These are phyloP conservation scores for Citrus sp. DNA, from an alignment of 345 rosid genomes.

Conservation along the genomic window DNA sequence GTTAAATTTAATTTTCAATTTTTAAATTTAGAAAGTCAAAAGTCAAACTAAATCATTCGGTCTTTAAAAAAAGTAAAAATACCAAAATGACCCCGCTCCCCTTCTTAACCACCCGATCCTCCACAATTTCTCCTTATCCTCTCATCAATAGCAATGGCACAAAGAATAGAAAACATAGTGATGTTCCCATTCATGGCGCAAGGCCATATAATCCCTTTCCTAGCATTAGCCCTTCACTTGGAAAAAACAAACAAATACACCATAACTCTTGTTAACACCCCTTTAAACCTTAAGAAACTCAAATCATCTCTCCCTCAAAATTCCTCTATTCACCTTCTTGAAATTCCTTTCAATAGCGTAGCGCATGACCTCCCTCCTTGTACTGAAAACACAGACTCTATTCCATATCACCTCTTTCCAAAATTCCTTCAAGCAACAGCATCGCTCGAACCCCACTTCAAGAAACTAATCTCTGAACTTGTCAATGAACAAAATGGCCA, in stretches of 20 bases:
- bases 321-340: conserved; percentile 37
- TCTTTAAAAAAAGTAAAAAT: no score
- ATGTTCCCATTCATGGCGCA: conserved; percentile 46
- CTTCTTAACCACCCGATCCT: background rate
- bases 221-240: conserved; percentile 38
- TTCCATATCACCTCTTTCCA: conserved; percentile 34
- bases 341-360: conserved; percentile 39
- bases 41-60: no score
- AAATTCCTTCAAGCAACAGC: conserved; percentile 35
- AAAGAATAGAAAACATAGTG: conserved; percentile 15
- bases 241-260: conserved; percentile 14
- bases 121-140: background rate
- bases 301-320: conserved; percentile 27
- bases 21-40: no score
- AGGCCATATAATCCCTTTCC: conserved; percentile 43
- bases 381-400: conserved; percentile 36
- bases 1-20: no score
- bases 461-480: conserved; percentile 18
- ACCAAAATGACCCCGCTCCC: background rate
- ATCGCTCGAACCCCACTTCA: conserved; percentile 30
- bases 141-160: background rate
- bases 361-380: conserved; percentile 44
- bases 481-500: conserved; percentile 3
- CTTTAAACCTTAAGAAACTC: conserved; percentile 33
- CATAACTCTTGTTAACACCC: conserved; percentile 25